Base-by-base conservation (phyloP, 805 yeast species). In the Komagataella pseudopastoris region DNA sequence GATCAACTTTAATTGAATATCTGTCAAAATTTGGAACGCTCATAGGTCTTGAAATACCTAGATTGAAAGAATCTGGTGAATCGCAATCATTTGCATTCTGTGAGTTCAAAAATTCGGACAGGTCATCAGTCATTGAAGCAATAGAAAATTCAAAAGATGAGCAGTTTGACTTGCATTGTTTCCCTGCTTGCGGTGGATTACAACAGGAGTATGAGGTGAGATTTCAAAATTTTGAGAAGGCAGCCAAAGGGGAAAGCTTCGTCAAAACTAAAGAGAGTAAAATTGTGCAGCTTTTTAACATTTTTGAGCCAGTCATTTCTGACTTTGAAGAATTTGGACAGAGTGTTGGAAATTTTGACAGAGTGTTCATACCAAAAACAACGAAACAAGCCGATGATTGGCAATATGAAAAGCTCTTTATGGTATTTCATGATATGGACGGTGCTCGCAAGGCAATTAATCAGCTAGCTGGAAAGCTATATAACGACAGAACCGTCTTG, bases 231-330 rank as follows among this genome's bases (percentile, higher is more conserved):
- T 20, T 50, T 10, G 30, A 51, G 23, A 47, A 49, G 22, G 30
- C 51, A 17, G 14, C 17, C n/a, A 18, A 46, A 44, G n/a, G 46
- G 14, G 30, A 20, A 36, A n/a, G 36, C 12, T 22, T 24, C 6
- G 16, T 16, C 30, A 10, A 52, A 53, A 6, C 52, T 62, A 1
- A 44, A 63, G 1, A 56, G 44, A 63, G 81, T 0, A 71, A 62
- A 14, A 88, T 85, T 1, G 60, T 90, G 6, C 80, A 84, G 52
- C 64, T 89, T 3, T 62, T 86, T 44, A 90, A 89, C 59, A 74
- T 70, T 30, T 78, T 69, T 56, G 65, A 71, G 22, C 78, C 76
- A 48, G 68, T 84, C 17, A 62, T 70, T 47, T 69, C 71, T 4
- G 84, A 85, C 44, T 71, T 90, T 20, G 51, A 59, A 18, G 59